Evolutionary conservation across 176 grass and related monocot genomes (phyloP).

Genomic region (Hsuehochloa calcarea): DNA sequence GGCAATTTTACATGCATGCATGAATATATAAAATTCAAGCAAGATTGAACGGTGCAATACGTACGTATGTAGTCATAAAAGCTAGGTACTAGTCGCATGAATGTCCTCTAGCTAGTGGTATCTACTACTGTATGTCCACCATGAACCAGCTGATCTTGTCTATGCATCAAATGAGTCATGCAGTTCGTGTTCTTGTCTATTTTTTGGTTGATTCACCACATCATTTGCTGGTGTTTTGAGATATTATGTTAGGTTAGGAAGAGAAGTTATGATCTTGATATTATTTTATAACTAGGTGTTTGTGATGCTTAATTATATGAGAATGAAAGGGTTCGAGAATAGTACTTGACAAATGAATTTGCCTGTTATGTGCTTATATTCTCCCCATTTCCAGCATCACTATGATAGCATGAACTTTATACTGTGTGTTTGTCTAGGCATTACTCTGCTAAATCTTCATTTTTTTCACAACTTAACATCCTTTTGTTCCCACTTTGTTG

Average conservation of each 20-base stretch:
- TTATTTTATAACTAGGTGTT: conserved; percentile 15
- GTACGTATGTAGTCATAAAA: background rate
- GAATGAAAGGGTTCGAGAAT: background rate
- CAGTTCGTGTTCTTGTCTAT: background rate
- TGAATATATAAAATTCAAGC: conserved; percentile 11
- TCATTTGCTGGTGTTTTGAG: conserved; percentile 14
- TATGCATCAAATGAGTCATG: background rate
- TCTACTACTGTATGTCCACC: background rate
- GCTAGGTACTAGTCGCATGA: background rate
- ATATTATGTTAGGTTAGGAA: background rate
- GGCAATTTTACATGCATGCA: background rate
- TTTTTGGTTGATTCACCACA: conserved; percentile 18
- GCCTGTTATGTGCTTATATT: background rate
- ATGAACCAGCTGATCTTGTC: conserved; percentile 18
- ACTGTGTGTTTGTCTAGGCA: conserved; percentile 3
- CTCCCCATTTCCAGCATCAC: background rate
- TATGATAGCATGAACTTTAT: background rate
- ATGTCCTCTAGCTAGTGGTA: conserved; percentile 10
- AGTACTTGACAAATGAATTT: background rate
- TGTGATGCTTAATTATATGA: background rate
- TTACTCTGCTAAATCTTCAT: conserved; percentile 19
- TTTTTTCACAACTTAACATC: background rate
- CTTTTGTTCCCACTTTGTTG: background rate
- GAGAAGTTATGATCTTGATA: background rate
- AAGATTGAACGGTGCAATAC: background rate